Conservation (phyloP, 2,329 filamentous ascomycete genomes). For the Fusarium dlaminii region DNA sequence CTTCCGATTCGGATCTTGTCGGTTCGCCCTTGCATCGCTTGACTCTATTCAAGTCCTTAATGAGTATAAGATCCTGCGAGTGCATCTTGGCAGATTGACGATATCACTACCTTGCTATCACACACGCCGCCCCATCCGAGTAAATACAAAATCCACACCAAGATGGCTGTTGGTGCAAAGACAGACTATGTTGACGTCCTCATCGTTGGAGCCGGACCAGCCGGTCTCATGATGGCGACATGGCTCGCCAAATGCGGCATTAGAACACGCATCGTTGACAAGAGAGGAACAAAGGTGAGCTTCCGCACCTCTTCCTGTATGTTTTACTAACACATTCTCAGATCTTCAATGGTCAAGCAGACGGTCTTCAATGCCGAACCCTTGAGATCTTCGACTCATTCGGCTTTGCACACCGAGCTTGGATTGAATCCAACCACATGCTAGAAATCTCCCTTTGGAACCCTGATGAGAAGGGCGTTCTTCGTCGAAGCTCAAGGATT, state of each 20-base stretch:
- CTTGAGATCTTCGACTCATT: conserved; percentile 80
- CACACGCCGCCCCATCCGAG: rapidly evolving
- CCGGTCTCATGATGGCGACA: conserved; percentile 5
- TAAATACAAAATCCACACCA: background rate
- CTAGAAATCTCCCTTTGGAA: conserved; percentile 57
- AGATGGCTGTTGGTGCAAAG: background rate
- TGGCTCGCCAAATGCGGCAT: conserved; percentile 16
- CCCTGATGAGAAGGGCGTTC: background rate
- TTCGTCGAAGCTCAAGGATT: conserved; percentile 64
- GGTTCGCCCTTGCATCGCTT: background rate
- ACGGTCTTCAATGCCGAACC: conserved; percentile 26
- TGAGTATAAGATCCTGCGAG: background rate
- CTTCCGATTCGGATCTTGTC: background rate
- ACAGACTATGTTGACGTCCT: background rate
- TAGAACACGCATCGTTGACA: conserved; percentile 25
- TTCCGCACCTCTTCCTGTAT: rapidly evolving
- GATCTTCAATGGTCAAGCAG: conserved; percentile 15
- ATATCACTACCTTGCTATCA: background rate
- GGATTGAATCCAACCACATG: conserved; percentile 75
- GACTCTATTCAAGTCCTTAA: too few relatives aligned
- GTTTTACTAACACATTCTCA: background rate
- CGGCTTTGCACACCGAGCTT: conserved; percentile 70
- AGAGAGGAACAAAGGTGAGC: conserved; percentile 16
- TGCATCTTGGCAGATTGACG: background rate
- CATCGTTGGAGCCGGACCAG: background rate